Percentiles rank a stretch among this genome's conserved stretches.
Conservation (phyloP, 441 rosid genomes). For the Pelargonium australe region DNA sequence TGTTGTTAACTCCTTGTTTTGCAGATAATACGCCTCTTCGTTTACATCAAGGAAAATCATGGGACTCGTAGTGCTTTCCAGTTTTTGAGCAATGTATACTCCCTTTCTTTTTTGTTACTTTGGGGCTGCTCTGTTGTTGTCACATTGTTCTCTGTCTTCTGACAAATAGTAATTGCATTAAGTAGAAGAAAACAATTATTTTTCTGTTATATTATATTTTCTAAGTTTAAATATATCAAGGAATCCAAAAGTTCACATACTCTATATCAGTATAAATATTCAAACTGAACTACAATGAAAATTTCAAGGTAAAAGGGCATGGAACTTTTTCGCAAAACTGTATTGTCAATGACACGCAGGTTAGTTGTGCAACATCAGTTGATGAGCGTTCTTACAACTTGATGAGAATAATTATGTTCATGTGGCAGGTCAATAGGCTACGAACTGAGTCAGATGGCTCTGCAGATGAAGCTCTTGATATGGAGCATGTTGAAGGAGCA, state of each 20-base stretch:
- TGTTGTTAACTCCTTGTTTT: slow-evolving; percentile 24
- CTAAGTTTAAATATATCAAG: background rate
- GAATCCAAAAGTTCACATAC: background rate
- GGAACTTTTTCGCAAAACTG: background rate
- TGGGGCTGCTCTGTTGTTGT: slow-evolving; percentile 14
- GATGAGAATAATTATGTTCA: slow-evolving; percentile 13
- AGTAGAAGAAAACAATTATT: background rate
- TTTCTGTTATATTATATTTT: background rate
- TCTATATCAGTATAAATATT: background rate
- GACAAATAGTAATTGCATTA: background rate
- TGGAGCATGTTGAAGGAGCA: slow-evolving; percentile 86
- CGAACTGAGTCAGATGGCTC: slow-evolving; percentile 59
- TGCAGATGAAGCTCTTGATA: slow-evolving; percentile 60
- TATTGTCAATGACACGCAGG: background rate
- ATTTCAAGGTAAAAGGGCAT: background rate
- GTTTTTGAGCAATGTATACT: slow-evolving; percentile 78
- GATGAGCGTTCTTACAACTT: slow-evolving; percentile 9
- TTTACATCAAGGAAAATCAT: slow-evolving; percentile 76
- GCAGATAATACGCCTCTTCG: slow-evolving; percentile 90
- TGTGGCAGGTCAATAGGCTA: slow-evolving; percentile 60
- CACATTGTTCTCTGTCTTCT: slow-evolving; percentile 9
- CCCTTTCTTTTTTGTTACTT: slow-evolving; percentile 7
- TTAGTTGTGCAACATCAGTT: background rate
- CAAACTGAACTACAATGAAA: background rate
- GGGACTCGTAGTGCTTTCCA: slow-evolving; percentile 77